Base-by-base conservation (phyloP, 345 rosid genomes). In the Corymbia maculata region DNA sequence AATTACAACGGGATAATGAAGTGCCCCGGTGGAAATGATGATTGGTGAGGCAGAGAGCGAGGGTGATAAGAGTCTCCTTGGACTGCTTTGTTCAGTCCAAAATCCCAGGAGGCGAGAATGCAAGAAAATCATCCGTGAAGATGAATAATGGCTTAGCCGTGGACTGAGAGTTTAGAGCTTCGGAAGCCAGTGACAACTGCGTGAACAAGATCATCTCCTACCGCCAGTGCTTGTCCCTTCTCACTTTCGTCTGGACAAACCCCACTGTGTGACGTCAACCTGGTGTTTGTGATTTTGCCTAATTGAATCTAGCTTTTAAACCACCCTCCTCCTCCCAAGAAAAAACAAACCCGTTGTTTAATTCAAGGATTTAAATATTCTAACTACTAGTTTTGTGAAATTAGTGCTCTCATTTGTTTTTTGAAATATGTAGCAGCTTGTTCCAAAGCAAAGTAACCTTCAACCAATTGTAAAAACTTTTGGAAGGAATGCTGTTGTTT, bases 231-330 rank as follows among this genome's bases (percentile, higher is more conserved):
- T 59, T 2, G 30, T 26, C 13, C 30, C 66, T 59, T 59, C 66
- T 59, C 30, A 24, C 2, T 24, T 59, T 59, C 14, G 3, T 59
- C 66, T 59, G 5, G 10, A 24, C n/a, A 59, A 59, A 26, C 7
- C 7, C 15, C n/a, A 59, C 14, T 24, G 1, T 28, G 12, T 4
- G 4, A 1, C 1, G 4, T 59, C 15, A 0, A 3, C 66, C 7
- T 24, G 15, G 66, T 5, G 30, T 55, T 55, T 55, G 61, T 55
- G 61, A 55, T 55, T 55, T 55, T 55, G 61, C 26, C 61, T 22
- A 55, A 55, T 2, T 21, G 61, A 55, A 55, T 55, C 28, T 26
- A 21, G 55, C 55, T 36, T 52, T 16, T 6, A 52, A 52, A 2
- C 55, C 19, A 19, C 55, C 1, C 55, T 5, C 2, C 53, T 15